Evolutionary conservation across 1,284 basidiomycete genomes (phyloP).

Genomic region (Cryptococcus sp.): DNA sequence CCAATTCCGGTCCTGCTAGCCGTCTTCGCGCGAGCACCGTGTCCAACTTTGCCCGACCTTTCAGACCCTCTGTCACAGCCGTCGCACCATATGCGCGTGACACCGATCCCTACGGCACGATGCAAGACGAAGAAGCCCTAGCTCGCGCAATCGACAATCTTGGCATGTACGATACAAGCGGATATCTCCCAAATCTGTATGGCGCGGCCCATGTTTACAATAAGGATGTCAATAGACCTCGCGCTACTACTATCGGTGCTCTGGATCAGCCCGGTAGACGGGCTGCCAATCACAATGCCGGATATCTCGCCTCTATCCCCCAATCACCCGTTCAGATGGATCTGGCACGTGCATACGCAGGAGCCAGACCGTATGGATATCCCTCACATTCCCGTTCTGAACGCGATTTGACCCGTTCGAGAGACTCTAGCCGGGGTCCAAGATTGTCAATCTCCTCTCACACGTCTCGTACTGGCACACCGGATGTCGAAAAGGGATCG

Average conservation of each 20-base stretch:
- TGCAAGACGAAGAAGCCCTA: constrained; percentile 58
- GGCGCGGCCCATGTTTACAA: constrained; percentile 1
- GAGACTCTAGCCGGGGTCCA: constrained; percentile 35
- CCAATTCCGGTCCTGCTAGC: constrained; percentile 63
- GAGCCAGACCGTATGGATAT: constrained; percentile 30
- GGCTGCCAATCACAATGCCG: constrained; percentile 50
- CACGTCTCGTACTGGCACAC: constrained; percentile 45
- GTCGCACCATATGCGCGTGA: constrained; percentile 66
- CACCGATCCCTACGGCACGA: constrained; percentile 67
- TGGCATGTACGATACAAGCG: constrained; percentile 38
- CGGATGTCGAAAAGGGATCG: constrained; percentile 42
- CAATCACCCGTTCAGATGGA: constrained; percentile 42
- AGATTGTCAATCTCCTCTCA: constrained; percentile 45
- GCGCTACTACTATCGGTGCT: constrained; percentile 87
- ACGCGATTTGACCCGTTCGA: constrained; percentile 35
- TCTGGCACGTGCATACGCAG: constrained; percentile 7
- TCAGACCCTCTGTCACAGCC: constrained; percentile 60
- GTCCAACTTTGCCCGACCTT: constrained; percentile 68
- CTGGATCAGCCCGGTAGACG: constrained; percentile 66
- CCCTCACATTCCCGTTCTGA: constrained; percentile 34
- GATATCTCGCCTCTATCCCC: constrained; percentile 57
- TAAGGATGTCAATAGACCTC: constrained; percentile 62
- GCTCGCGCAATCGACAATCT: constrained; percentile 39
- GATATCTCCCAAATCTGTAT: constrained; percentile 20
- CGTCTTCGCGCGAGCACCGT: constrained; percentile 85